A percentile compares a stretch with the other conserved stretches of the same genome.
These are phyloP conservation scores for Trichoderma atroviride DNA, from an alignment of 2,329 filamentous ascomycete genomes.

Conservation along the genomic window DNA sequence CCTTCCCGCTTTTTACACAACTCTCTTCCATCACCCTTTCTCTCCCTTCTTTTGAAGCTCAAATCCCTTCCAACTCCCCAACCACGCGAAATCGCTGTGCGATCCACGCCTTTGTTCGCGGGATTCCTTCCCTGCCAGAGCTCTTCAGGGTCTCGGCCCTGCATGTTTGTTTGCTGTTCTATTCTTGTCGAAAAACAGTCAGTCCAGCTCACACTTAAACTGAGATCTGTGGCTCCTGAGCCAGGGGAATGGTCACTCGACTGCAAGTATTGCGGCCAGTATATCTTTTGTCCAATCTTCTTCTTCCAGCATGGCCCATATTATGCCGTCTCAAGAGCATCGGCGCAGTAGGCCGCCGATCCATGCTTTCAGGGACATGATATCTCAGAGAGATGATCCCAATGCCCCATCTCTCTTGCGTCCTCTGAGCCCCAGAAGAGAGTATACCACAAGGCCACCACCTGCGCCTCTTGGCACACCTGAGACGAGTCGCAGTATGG, in stretches of 20 bases:
- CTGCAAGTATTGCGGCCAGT: background rate
- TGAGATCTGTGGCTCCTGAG: background rate
- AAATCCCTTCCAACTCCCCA: background rate
- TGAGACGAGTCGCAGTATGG: conserved; percentile 45
- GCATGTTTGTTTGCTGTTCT: conserved; percentile 14
- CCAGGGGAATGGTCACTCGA: conserved; percentile 3
- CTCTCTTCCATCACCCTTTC: background rate
- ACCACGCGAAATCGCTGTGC: background rate
- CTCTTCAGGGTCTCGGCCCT: background rate
- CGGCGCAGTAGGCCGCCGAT: background rate
- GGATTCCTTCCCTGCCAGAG: background rate
- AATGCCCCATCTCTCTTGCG: background rate
- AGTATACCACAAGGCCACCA: conserved; percentile 44
- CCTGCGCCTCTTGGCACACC: conserved; percentile 50
- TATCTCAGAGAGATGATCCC: conserved; percentile 24
- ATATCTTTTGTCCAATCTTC: background rate
- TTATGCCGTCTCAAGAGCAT: conserved; percentile 30
- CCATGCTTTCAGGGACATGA: background rate
- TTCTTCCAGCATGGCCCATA: conserved; percentile 32
- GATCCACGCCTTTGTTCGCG: background rate
- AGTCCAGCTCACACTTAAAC: background rate
- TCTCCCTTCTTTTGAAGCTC: background rate
- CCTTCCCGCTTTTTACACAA: background rate
- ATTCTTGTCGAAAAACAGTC: conserved; percentile 19
- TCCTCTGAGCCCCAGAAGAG: background rate